Evolutionary conservation across 2,329 filamentous ascomycete species (phyloP), one percentile per base, ranked within the genome.

Genomic region (Xylaria sp.): DNA sequence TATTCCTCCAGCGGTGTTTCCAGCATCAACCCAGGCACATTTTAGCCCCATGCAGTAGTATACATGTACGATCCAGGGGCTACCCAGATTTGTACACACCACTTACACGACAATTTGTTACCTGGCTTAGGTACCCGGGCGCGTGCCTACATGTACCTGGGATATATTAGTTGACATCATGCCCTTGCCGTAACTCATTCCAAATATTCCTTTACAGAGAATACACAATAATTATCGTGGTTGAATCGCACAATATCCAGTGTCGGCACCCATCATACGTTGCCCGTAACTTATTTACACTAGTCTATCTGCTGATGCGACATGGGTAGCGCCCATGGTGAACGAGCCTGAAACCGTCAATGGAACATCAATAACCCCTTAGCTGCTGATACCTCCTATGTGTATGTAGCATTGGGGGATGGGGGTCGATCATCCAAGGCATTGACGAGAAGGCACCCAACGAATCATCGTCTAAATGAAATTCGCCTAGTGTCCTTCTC

Each of bases 401-500:
- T 25, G 25, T 28, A 55, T 50, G 60, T 64, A 54, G 48, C 25
- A 59, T 64, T 62, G 48, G 63, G 52, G 55, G 50, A 51, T 57
- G 46, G 57, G 34, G 10, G n/a, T 5, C 31, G 44, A 52, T 34
- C 10, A 23, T 20, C 20, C 56, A 52, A 44, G 41, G 48, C 10
- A 65, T 15, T 46, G 34, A 31, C 39, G 13, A 51, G 18, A 15
- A 51, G 31, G 34, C 10, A 8, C 18, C 39, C 23, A 46, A n/a
- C 18, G 15, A 18, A n/a, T n/a, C 41, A 46, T 46, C 15, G 15
- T 37, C 34, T 6, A 37, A 8, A 37, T 37, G 8, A 37, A 9
- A 7, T 37, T 9, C 8, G 34, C 34, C 34, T 41, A 3, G 39
- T 41, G 18, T 18, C 12, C 39, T 15, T 84, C 70, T 87, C 87